Conservation (phyloP, 2,329 filamentous ascomycete genomes). For the Cordyceps cicadae region DNA sequence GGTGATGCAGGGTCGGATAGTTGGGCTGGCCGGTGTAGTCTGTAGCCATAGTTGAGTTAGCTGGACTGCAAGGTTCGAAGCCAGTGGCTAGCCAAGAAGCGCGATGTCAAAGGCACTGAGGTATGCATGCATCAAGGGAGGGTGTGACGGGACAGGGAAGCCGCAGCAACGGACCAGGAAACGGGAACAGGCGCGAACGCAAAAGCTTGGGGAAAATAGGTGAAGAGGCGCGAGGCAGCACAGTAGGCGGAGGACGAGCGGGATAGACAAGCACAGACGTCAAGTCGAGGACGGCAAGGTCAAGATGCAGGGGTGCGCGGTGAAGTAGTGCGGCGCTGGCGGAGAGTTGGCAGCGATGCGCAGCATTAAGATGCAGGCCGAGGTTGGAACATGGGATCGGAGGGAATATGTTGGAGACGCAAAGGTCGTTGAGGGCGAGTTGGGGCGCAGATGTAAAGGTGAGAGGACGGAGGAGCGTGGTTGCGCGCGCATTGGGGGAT, state of each 20-base stretch:
- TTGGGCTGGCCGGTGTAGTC: not conserved
- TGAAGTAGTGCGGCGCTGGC: not conserved
- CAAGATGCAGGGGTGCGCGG: conserved; percentile 7
- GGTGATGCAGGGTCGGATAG: not conserved
- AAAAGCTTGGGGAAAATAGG: not conserved
- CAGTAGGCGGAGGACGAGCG: not conserved
- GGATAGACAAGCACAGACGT: not conserved
- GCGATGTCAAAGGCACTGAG: conserved; percentile 1
- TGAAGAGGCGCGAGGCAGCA: not conserved
- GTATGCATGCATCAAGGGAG: conserved; percentile 6
- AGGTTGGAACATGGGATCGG: not conserved
- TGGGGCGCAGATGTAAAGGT: not conserved
- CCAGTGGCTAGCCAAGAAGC: not conserved
- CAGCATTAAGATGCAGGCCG: not conserved
- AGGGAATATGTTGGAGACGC: not conserved
- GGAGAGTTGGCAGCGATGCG: not conserved
- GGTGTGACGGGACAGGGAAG: conserved; percentile 6
- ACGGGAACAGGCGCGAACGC: not conserved
- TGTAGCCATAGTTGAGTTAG: not conserved
- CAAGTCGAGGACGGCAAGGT: not conserved
- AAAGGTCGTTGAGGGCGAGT: not conserved
- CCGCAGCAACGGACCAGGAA: conserved; percentile 6
- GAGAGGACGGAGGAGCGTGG: not conserved
- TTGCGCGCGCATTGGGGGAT: not conserved
- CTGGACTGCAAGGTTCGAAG: conserved; percentile 3